Evolutionary conservation across 768 basidiomycete species (phyloP).

Genomic region (Leccinum truebloodii): DNA sequence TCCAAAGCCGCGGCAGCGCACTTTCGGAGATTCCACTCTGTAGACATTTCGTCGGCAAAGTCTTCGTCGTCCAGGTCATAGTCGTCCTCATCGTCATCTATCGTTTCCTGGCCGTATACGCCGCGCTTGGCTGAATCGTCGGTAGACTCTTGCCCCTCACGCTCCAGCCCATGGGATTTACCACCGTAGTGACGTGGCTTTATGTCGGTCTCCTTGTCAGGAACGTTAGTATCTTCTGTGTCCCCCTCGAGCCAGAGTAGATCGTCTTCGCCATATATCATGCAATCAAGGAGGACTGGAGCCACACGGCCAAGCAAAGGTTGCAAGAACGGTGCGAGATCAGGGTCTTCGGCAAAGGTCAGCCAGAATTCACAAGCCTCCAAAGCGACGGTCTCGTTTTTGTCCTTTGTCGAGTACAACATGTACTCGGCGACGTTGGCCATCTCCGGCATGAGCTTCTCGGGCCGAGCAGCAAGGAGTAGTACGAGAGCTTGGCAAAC

Average conservation of each 20-base stretch:
- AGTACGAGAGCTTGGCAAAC: conserved; percentile 96
- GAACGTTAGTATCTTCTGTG: conserved; percentile 84
- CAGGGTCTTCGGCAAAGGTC: conserved; percentile 95
- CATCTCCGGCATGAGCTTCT: conserved; percentile 97
- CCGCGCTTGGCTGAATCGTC: conserved; percentile 45
- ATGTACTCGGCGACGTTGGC: conserved; percentile 96
- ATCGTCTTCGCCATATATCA: conserved; percentile 96
- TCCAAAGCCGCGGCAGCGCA: conserved; percentile 98
- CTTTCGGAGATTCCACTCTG: conserved; percentile 98
- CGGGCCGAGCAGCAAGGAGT: conserved; percentile 88
- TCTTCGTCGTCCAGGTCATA: conserved; percentile 81
- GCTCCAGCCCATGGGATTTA: conserved; percentile 84
- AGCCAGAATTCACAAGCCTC: conserved; percentile 99
- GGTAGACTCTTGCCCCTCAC: conserved; percentile 48
- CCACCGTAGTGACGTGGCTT: conserved; percentile 91
- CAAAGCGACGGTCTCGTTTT: conserved; percentile 93
- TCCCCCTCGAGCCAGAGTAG: conserved; percentile 93
- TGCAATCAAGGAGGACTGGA: conserved; percentile 93
- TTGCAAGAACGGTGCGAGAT: conserved; percentile 78
- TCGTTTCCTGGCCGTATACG: conserved; percentile 79
- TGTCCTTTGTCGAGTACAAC: conserved; percentile 97
- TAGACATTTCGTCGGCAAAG: conserved; percentile 94
- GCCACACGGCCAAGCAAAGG: conserved; percentile 91
- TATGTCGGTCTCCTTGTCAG: conserved; percentile 94
- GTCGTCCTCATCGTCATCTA: conserved; percentile 86